Base-by-base conservation (phyloP, 345 rosid genomes). In the Lepidium africanum region DNA sequence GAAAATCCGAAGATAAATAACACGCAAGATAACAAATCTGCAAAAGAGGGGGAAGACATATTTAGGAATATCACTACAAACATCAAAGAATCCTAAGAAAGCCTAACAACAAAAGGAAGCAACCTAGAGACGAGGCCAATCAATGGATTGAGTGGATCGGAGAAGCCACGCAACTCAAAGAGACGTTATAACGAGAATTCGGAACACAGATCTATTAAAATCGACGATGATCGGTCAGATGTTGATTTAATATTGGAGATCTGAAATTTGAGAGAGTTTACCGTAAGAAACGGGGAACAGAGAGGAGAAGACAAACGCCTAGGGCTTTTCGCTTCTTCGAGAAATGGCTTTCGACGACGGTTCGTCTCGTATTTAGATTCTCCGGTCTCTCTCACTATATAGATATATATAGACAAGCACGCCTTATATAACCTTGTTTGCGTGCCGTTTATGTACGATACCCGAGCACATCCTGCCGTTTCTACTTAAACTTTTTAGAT, bases 241-340 rank as follows among this genome's bases (percentile, higher is more conserved):
- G 41, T 11, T 38, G 33, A 48, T 5, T 58, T 58, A 8, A 27
- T 27, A 27, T 15, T 7, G 19, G 63, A 62, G 69, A 63, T 63
- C 51, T 46, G 57, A 14, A 54, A 54, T 54, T 35, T 43, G 33
- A 46, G 51, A 63, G 37, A 21, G 45, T 41, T 36, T 71, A 63
- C 76, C 58, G n/a, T 23, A 25, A 52, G 39, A 38, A 50, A 10
- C 40, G 37, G 45, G 37, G 45, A 35, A 37, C 39, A 21, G n/a
- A 33, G 17, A 33, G 46, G 55, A 35, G 47, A 30, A 21, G 61
- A 52, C 36, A 40, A 43, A 33, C 63, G 57, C 64, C 49, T 71
- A 71, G 76, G 70, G 63, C 76, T 63, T 25, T 25, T 71, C 40
- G 65, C 57, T 68, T 36, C 2, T 15, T 47, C 11, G n/a, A 1